These are phyloP conservation scores for Aspergillus uvarum DNA, from an alignment of 2,329 filamentous ascomycete genomes.

Conservation along the genomic window DNA sequence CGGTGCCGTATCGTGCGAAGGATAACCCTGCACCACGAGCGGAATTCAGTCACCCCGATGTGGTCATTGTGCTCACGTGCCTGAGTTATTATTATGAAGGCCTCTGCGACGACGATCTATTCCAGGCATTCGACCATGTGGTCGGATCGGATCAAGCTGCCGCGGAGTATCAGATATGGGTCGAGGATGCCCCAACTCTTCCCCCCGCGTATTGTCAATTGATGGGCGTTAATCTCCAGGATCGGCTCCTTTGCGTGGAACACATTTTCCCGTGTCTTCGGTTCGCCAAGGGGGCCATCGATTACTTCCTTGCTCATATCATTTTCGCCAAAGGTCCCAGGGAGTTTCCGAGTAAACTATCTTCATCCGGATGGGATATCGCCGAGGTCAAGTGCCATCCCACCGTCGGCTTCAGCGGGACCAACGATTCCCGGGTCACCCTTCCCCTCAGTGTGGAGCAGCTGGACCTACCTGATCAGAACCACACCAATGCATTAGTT, in stretches of 20 bases:
- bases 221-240: conserved; percentile 58
- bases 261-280: conserved; percentile 56
- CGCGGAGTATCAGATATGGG: conserved; percentile 47
- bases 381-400: conserved; percentile 44
- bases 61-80: conserved; percentile 56
- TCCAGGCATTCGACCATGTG: conserved; percentile 50
- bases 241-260: conserved; percentile 49
- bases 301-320: conserved; percentile 61
- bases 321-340: conserved; percentile 63
- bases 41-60: conserved; percentile 64
- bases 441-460: conserved; percentile 60
- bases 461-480: conserved; percentile 54
- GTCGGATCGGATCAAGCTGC: conserved; percentile 53
- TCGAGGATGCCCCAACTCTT: conserved; percentile 33
- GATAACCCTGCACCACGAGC: conserved; percentile 56
- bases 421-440: conserved; percentile 61
- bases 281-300: conserved; percentile 54
- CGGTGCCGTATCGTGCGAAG: conserved; percentile 62
- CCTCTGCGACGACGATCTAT: conserved; percentile 52
- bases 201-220: conserved; percentile 44
- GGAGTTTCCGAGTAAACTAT: conserved; percentile 64
- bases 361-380: conserved; percentile 68
- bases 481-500: conserved; percentile 68
- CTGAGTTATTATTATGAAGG: conserved; percentile 60
- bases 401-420: conserved; percentile 69